A percentile compares a stretch with the other conserved stretches of the same genome.
These are phyloP conservation scores for Sporothrix curviconia DNA, from an alignment of 2,329 filamentous ascomycete species.

Conservation along the genomic window DNA sequence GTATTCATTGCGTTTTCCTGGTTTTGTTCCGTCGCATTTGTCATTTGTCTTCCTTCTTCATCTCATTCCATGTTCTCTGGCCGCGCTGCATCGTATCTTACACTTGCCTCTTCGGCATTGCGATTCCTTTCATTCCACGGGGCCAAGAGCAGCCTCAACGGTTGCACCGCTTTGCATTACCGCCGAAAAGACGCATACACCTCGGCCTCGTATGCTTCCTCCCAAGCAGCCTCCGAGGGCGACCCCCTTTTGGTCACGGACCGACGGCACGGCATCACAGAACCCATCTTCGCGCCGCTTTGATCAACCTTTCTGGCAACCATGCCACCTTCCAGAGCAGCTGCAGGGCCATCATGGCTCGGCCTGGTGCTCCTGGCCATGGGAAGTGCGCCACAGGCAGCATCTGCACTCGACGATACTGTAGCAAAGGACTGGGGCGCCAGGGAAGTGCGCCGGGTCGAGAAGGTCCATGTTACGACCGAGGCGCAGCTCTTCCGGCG, in stretches of 20 bases:
- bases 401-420: not conserved
- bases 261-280: no score
- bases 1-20: no score
- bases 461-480: constrained; percentile 21
- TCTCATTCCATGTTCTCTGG: not conserved
- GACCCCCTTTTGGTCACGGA: not conserved
- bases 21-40: not conserved
- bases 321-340: not conserved
- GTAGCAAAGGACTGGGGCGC: constrained; percentile 5
- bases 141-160: not conserved
- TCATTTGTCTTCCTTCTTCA: not conserved
- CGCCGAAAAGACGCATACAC: not conserved
- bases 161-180: not conserved
- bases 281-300: no score
- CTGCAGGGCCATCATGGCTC: not conserved
- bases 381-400: not conserved
- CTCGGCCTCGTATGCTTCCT: not conserved
- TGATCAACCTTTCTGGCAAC: no score
- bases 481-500: constrained; percentile 11
- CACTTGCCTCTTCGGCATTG: no score
- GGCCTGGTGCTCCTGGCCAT: not conserved
- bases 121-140: not conserved
- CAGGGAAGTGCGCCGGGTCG: constrained; percentile 11
- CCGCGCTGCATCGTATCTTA: not conserved
- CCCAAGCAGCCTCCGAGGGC: not conserved